Conservation (phyloP, 352 stramenopile genomes). For the Phytophthora nicotianae region DNA sequence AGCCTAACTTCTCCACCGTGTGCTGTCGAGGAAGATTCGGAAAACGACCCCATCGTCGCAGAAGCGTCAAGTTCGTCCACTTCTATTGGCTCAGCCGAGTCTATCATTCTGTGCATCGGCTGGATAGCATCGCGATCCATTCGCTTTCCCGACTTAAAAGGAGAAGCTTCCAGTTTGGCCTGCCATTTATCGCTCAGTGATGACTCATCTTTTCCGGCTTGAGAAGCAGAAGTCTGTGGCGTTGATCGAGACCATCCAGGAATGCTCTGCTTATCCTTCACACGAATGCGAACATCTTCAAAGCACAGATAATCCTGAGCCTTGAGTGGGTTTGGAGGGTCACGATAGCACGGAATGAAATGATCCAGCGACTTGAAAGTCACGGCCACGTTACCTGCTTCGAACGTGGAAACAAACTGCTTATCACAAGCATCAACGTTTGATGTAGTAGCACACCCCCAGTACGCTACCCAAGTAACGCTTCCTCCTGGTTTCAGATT, state of each 20-base stretch:
- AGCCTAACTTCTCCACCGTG: not conserved
- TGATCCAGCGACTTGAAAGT: constrained; percentile 79
- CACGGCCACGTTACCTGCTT: constrained; percentile 64
- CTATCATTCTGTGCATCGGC: constrained; percentile 7
- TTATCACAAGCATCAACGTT: constrained; percentile 70
- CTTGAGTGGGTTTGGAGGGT: constrained; percentile 77
- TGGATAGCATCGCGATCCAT: constrained; percentile 9
- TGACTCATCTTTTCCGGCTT: constrained; percentile 1
- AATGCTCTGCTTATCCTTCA: constrained; percentile 83
- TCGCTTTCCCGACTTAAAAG: constrained; percentile 8
- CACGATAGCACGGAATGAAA: constrained; percentile 88
- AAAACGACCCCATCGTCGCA: not conserved
- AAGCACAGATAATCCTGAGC: constrained; percentile 77
- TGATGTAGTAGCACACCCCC: constrained; percentile 70
- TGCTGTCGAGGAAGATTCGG: constrained; percentile 1
- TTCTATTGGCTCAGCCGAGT: constrained; percentile 9
- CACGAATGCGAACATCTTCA: constrained; percentile 65
- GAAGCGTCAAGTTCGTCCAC: constrained; percentile 8
- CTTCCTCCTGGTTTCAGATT: constrained; percentile 78
- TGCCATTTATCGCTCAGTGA: constrained; percentile 6
- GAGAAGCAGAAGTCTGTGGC: constrained; percentile 4
- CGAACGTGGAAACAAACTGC: constrained; percentile 69
- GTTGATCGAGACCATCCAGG: constrained; percentile 65
- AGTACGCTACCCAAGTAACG: constrained; percentile 82
- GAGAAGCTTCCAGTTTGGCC: not conserved